Evolutionary conservation across 2,329 filamentous ascomycete genomes (phyloP), one percentile per base, ranked within the genome.

Genomic region (Trichoderma pleuroti): DNA sequence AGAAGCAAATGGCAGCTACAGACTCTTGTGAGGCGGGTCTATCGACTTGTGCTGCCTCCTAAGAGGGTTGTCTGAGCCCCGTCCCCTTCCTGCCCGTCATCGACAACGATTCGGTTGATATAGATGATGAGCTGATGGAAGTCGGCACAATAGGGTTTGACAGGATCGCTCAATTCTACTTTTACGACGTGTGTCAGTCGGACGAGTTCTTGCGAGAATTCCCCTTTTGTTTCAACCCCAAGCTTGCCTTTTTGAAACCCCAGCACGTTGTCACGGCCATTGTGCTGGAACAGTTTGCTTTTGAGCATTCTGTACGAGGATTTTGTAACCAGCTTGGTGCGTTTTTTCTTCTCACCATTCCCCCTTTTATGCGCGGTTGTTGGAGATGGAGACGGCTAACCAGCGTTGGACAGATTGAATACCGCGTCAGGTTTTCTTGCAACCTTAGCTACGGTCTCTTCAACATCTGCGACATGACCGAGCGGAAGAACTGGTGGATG

Each of bases 391-490:
- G 26, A 5, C 26, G 5, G 5, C 26, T 28, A 34, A 72, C n/a
- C 21, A 57, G 63, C n/a, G n/a, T n/a, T 28, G 36, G 39, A 14
- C 32, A 79, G 78, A 74, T 79, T 56, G 78, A 80, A 68, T 78
- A 78, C 71, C 77, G 77, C 26, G 75, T 78, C 57, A 72, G 75
- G 26, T 79, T 76, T 71, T 79, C 77, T 16, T 76, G 76, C 9
- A 92, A 94, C 77, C 86, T 97, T 69, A 91, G 88, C 78, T 84
- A 94, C 66, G 94, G 94, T 32, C 82, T 97, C 69, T 97, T 95
- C 83, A 92, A 91, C 74, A 91, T 89, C 16, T 85, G 88, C 16
- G 79, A 83, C 26, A 82, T 85, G 12, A 79, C 78, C 56, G 84
- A 85, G 54, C 77, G 80, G 21, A 78, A 84, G 76, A 78, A 86